Evolutionary conservation across 2,329 filamentous ascomycete genomes (phyloP).

Genomic region (Pezizomycotina sp.): DNA sequence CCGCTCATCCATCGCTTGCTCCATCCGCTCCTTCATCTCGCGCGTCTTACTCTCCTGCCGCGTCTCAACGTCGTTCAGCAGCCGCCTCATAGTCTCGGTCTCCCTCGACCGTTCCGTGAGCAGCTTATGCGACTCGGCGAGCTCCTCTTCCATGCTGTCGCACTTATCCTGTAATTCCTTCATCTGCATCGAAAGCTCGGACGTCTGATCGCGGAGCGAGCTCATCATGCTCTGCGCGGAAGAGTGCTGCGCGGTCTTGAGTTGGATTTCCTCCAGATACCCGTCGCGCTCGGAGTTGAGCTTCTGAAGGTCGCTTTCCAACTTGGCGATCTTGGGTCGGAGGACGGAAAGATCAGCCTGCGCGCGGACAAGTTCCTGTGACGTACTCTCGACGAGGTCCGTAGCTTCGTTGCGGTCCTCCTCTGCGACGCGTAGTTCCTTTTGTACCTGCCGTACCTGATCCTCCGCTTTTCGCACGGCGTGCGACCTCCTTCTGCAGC

Average conservation of each 20-base stretch:
- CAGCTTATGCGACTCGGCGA: conserved; percentile 72
- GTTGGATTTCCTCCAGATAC: conserved; percentile 61
- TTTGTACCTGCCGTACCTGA: conserved; percentile 52
- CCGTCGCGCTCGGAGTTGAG: conserved; percentile 50
- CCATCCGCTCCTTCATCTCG: conserved; percentile 78
- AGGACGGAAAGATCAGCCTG: conserved; percentile 58
- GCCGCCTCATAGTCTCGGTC: conserved; percentile 80
- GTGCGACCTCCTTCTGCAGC: conserved; percentile 36
- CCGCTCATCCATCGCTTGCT: conserved; percentile 80
- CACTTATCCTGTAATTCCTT: conserved; percentile 71
- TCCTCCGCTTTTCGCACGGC: conserved; percentile 63
- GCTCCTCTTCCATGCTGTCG: conserved; percentile 80
- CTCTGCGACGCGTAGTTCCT: conserved; percentile 63
- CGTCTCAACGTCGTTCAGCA: conserved; percentile 73
- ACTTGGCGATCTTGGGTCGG: conserved; percentile 42
- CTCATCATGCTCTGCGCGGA: conserved; percentile 64
- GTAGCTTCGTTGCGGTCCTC: conserved; percentile 62
- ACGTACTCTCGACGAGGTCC: conserved; percentile 53
- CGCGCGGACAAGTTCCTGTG: conserved; percentile 51
- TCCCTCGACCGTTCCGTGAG: conserved; percentile 78
- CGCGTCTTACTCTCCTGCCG: conserved; percentile 65
- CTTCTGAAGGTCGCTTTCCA: conserved; percentile 58
- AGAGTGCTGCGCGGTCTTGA: conserved; percentile 71
- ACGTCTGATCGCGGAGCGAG: conserved; percentile 83
- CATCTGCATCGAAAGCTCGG: conserved; percentile 77